A percentile compares a stretch with the other conserved stretches of the same genome.
phyloP scores from a whole-genome alignment of 352 stramenopile genomes.

The Phytophthora agathidicida region DNA sequence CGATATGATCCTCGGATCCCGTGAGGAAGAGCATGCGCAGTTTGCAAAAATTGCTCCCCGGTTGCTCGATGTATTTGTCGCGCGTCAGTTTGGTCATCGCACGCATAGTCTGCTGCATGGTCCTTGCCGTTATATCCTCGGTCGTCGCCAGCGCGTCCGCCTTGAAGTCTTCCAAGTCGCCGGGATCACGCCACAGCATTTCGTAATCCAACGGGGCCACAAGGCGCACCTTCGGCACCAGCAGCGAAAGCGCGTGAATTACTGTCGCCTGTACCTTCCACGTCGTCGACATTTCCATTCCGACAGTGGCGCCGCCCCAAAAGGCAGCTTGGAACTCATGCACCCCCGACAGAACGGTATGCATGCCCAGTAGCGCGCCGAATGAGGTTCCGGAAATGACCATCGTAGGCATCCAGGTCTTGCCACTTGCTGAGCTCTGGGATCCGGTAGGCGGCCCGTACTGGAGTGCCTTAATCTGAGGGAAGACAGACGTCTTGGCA shows the following conservation, averaged over 20 bases:
- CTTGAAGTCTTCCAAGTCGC: constrained; percentile 53
- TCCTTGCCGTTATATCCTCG: constrained; percentile 46
- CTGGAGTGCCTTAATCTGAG: constrained; percentile 29
- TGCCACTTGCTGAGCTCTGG: background rate
- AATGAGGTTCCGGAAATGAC: constrained; percentile 65
- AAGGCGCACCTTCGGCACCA: constrained; percentile 40
- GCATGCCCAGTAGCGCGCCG: constrained; percentile 52
- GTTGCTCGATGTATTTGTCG: constrained; percentile 20
- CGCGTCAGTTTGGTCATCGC: constrained; percentile 25
- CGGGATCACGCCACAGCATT: constrained; percentile 34
- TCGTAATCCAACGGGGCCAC: constrained; percentile 52
- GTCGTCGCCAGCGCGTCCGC: constrained; percentile 49
- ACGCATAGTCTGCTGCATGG: constrained; percentile 31
- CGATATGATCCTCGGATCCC: constrained; percentile 48
- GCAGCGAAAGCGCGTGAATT: constrained; percentile 40
- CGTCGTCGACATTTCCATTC: constrained; percentile 46
- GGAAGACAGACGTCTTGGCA: constrained; percentile 33
- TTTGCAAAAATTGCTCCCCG: constrained; percentile 10
- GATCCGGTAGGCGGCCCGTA: constrained; percentile 1
- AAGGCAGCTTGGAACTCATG: constrained; percentile 55
- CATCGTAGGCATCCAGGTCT: constrained; percentile 24
- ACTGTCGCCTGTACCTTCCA: constrained; percentile 49
- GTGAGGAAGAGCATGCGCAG: constrained; percentile 37
- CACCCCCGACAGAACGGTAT: constrained; percentile 45
- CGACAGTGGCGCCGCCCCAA: constrained; percentile 46